These are phyloP conservation scores for Botrytis fabae DNA, from an alignment of 2,329 filamentous ascomycete genomes.

Conservation along the genomic window DNA sequence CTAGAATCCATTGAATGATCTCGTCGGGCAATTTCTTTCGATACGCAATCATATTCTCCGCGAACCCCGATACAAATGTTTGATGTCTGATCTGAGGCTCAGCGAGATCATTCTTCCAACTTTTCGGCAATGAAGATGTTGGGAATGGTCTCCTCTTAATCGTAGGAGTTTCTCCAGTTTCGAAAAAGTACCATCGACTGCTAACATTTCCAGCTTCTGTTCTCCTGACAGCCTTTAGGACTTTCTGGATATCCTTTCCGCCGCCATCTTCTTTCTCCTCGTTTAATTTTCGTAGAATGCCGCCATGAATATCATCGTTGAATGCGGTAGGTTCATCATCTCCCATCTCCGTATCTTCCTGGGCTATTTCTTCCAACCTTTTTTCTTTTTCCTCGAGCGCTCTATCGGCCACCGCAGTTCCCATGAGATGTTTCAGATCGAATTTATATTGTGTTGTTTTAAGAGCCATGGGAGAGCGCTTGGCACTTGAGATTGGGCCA, in stretches of 20 bases:
- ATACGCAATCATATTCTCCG: slow-evolving; percentile 53
- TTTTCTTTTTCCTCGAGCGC: slow-evolving; percentile 57
- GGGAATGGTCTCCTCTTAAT: slow-evolving; percentile 36
- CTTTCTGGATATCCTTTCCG: slow-evolving; percentile 42
- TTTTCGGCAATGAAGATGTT: slow-evolving; percentile 24
- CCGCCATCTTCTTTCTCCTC: slow-evolving; percentile 44
- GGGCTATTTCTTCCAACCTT: slow-evolving; percentile 39
- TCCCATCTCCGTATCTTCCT: slow-evolving; percentile 16
- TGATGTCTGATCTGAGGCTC: slow-evolving; percentile 55
- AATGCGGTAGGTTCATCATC: slow-evolving; percentile 1
- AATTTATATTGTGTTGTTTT: slow-evolving; percentile 58
- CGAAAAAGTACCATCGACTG: slow-evolving; percentile 60
- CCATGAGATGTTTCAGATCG: slow-evolving; percentile 62
- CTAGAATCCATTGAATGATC: slow-evolving; percentile 65
- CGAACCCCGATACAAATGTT: slow-evolving; percentile 62
- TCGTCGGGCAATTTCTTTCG: slow-evolving; percentile 58
- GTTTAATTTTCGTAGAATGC: slow-evolving; percentile 10
- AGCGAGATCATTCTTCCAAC: slow-evolving; percentile 42
- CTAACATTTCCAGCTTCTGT: slow-evolving; percentile 58
- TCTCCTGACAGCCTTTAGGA: slow-evolving; percentile 58
- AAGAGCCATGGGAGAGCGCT: slow-evolving; percentile 49
- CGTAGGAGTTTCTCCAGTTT: slow-evolving; percentile 27
- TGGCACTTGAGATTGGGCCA: slow-evolving; percentile 41
- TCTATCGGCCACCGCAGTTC: slow-evolving; percentile 58
- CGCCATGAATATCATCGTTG: slow-evolving; percentile 4